A percentile compares a stretch with the other conserved stretches of the same genome.
These are phyloP conservation scores for Persicaria tinctoria DNA, from an alignment of 148 eudicot species.

Conservation along the genomic window DNA sequence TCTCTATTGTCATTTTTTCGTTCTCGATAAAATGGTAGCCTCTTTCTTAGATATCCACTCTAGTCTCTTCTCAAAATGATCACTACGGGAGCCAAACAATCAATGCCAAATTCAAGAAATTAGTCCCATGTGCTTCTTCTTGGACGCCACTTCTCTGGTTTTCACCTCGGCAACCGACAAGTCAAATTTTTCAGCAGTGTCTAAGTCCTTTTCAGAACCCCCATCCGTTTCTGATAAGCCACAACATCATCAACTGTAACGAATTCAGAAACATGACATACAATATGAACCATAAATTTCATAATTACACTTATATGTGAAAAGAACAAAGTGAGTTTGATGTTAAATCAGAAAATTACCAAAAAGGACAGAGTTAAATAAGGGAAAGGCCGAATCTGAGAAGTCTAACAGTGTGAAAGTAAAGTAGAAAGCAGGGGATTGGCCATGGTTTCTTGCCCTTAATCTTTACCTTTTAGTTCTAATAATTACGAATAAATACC, in stretches of 20 bases:
- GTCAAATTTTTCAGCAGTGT: slow-evolving; percentile 20
- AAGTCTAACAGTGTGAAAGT: background rate
- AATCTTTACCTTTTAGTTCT: too few relatives aligned
- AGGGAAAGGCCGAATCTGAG: background rate
- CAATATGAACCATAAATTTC: background rate
- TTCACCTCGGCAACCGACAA: slow-evolving; percentile 25
- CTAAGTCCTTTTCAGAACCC: slow-evolving; percentile 38
- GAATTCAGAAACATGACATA: slow-evolving; percentile 4
- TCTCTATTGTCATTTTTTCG: slow-evolving; percentile 51
- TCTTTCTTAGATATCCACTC: slow-evolving; percentile 72
- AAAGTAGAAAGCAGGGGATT: background rate
- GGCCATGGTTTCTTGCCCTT: background rate
- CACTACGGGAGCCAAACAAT: slow-evolving; percentile 43
- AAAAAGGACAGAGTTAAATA: background rate
- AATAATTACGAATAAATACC: too few relatives aligned
- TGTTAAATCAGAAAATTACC: slow-evolving; percentile 2
- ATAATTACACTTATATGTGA: background rate
- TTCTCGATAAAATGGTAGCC: slow-evolving; percentile 48
- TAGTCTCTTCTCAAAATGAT: slow-evolving; percentile 74
- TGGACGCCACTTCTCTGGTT: slow-evolving; percentile 17
- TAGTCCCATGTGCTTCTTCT: slow-evolving; percentile 42
- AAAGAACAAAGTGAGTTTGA: background rate
- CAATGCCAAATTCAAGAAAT: slow-evolving; percentile 59
- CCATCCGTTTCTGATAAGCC: slow-evolving; percentile 48
- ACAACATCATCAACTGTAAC: background rate